Evolutionary conservation across 2,329 filamentous ascomycete genomes (phyloP).

Genomic region (Rachicladosporium sp.): DNA sequence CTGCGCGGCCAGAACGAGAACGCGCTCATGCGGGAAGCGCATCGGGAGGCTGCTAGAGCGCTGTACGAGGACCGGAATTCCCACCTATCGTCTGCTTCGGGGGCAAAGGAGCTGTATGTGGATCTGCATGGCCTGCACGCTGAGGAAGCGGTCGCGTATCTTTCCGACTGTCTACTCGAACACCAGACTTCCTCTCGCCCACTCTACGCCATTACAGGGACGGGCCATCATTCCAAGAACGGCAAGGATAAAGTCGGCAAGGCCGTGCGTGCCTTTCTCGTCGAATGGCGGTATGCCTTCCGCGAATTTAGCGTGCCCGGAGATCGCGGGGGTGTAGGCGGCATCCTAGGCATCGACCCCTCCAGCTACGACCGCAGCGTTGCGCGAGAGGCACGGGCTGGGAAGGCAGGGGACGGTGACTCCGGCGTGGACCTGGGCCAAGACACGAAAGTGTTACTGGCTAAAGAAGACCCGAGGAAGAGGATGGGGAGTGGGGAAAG

Average conservation of each 20-base stretch:
- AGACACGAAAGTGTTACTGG: slow-evolving; percentile 25
- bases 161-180: slow-evolving; percentile 76
- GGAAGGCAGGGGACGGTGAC: slow-evolving; percentile 23
- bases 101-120: slow-evolving; percentile 69
- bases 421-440: slow-evolving; percentile 25
- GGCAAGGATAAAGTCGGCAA: slow-evolving; percentile 98
- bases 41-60: slow-evolving; percentile 81
- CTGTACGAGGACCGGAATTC: slow-evolving; percentile 91
- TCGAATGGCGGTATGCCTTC: slow-evolving; percentile 92
- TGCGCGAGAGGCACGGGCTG: slow-evolving; percentile 10
- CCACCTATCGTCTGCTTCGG: slow-evolving; percentile 35
- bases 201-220: slow-evolving; percentile 92
- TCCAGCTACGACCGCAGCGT: slow-evolving; percentile 43
- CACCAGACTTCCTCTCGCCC: slow-evolving; percentile 61
- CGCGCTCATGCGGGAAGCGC: slow-evolving; percentile 90
- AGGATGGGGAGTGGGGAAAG: slow-evolving; percentile 7
- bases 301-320: slow-evolving; percentile 92
- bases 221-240: slow-evolving; percentile 94
- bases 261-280: slow-evolving; percentile 78
- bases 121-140: slow-evolving; percentile 98
- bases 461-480: slow-evolving; percentile 23
- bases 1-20: slow-evolving; percentile 94
- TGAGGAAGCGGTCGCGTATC: slow-evolving; percentile 89
- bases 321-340: slow-evolving; percentile 71
- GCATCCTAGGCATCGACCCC: slow-evolving; percentile 52